A percentile compares a stretch with the other conserved stretches of the same genome.
These are phyloP conservation scores for Malassezia equina DNA, from an alignment of 1,284 basidiomycete genomes.

Conservation along the genomic window DNA sequence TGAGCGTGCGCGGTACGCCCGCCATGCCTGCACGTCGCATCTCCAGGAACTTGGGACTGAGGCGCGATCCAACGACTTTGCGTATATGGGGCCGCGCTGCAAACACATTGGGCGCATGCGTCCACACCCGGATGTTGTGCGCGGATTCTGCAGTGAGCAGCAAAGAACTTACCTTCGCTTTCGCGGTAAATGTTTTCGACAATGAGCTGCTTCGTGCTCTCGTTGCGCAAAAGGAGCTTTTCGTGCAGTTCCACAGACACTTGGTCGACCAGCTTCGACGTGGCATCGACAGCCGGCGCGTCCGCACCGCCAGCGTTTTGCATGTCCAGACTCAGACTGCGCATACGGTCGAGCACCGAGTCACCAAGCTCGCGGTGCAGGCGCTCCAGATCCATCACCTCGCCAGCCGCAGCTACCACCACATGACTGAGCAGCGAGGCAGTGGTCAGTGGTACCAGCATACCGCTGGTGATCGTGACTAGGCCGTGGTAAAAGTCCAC, in stretches of 20 bases:
- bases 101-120: constrained; percentile 60
- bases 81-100: constrained; percentile 68
- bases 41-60: constrained; percentile 41
- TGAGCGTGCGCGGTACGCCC: background rate
- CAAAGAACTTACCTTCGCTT: constrained; percentile 23
- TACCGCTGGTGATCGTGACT: constrained; percentile 55
- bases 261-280: constrained; percentile 62
- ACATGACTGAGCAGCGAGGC: constrained; percentile 93
- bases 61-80: constrained; percentile 50
- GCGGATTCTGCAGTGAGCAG: constrained; percentile 59
- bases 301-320: constrained; percentile 57
- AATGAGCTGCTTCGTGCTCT: constrained; percentile 89
- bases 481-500: constrained; percentile 73
- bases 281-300: background rate
- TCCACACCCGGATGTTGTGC: constrained; percentile 83
- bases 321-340: constrained; percentile 57
- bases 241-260: constrained; percentile 88
- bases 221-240: constrained; percentile 76
- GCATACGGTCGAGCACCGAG: constrained; percentile 81
- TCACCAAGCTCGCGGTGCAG: constrained; percentile 84
- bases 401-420: constrained; percentile 89
- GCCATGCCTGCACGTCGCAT: constrained; percentile 13
- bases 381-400: constrained; percentile 94
- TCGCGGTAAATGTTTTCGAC: constrained; percentile 76
- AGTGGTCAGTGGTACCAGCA: constrained; percentile 87